phyloP scores from a whole-genome alignment of 2,329 filamentous ascomycete genomes.

The Tolypocladium nubicola region DNA sequence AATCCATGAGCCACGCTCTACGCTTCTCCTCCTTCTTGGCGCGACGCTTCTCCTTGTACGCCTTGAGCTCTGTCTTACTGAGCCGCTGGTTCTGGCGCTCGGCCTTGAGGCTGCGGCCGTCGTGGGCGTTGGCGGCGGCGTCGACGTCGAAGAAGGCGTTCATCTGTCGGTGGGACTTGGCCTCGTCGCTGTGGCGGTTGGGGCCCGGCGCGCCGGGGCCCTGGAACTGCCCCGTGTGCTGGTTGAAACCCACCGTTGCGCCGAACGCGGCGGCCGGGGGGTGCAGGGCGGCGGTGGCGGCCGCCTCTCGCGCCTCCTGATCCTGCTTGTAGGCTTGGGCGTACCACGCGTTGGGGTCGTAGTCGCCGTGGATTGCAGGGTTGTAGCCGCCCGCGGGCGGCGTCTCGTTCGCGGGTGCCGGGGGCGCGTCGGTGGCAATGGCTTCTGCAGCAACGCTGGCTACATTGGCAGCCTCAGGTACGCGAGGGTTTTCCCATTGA shows the following conservation, averaged over 20 bases:
- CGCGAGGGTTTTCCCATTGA: slow-evolving; percentile 81
- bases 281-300: slow-evolving; percentile 14
- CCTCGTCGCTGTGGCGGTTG: slow-evolving; percentile 75
- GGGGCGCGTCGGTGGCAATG: slow-evolving; percentile 18
- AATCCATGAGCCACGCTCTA: slow-evolving; percentile 82
- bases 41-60: slow-evolving; percentile 80
- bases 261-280: slow-evolving; percentile 44
- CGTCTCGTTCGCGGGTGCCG: slow-evolving; percentile 21
- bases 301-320: slow-evolving; percentile 17
- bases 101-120: slow-evolving; percentile 82
- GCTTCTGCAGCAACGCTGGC: slow-evolving; percentile 13
- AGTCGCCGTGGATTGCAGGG: slow-evolving; percentile 89
- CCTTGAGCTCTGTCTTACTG: slow-evolving; percentile 76
- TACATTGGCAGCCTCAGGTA: slow-evolving; percentile 34
- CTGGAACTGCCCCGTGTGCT: slow-evolving; percentile 81
- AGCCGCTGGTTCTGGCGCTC: slow-evolving; percentile 80
- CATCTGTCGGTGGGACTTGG: slow-evolving; percentile 81
- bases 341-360: slow-evolving; percentile 94
- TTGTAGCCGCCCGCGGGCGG: slow-evolving; percentile 70
- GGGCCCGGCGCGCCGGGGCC: slow-evolving; percentile 53
- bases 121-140: slow-evolving; percentile 80
- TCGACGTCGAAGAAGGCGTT: slow-evolving; percentile 94
- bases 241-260: slow-evolving; percentile 73
- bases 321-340: slow-evolving; percentile 47
- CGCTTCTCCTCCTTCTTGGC: slow-evolving; percentile 92